A percentile compares a stretch with the other conserved stretches of the same genome.
phyloP scores from a whole-genome alignment of 1,284 basidiomycete species.

The Golubevia pallescens region DNA sequence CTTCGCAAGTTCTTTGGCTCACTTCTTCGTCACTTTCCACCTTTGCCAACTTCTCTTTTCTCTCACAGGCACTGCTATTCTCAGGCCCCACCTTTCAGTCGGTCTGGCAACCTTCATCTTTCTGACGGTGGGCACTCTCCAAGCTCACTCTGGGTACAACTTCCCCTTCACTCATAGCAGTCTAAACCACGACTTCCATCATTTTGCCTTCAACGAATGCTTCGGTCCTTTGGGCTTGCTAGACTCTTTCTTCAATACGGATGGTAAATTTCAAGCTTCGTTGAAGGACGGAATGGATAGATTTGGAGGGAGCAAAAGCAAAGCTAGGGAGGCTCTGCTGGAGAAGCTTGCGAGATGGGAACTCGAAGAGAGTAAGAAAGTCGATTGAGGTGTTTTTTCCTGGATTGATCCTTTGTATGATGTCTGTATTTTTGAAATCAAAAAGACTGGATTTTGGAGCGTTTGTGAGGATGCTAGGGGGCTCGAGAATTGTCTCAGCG shows the following conservation, averaged over 20 bases:
- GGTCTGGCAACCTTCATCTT: constrained; percentile 15
- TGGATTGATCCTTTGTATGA: too few species aligned
- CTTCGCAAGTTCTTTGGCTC: not conserved
- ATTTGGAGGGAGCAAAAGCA: not conserved
- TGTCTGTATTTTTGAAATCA: too few species aligned
- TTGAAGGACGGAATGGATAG: not conserved
- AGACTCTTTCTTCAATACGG: constrained; percentile 6
- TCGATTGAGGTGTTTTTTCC: not conserved
- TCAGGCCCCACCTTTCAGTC: constrained; percentile 13
- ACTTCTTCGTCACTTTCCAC: not conserved
- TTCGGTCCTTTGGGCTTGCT: constrained; percentile 11
- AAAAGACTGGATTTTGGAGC: too few species aligned
- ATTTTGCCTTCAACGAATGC: constrained; percentile 14
- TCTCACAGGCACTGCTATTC: constrained; percentile 1
- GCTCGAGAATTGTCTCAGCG: too few species aligned
- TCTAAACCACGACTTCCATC: constrained; percentile 21
- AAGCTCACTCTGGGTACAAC: constrained; percentile 21
- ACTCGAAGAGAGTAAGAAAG: not conserved
- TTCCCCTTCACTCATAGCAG: constrained; percentile 9
- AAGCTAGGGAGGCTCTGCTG: not conserved
- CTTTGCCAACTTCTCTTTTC: not conserved
- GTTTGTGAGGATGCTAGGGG: too few species aligned
- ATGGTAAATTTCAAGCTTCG: not conserved
- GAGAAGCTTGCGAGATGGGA: not conserved
- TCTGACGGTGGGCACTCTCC: constrained; percentile 14